A percentile compares a stretch with the other conserved stretches of the same genome.
phyloP scores from a whole-genome alignment of 768 basidiomycete species.

The Mycena alexandri region DNA sequence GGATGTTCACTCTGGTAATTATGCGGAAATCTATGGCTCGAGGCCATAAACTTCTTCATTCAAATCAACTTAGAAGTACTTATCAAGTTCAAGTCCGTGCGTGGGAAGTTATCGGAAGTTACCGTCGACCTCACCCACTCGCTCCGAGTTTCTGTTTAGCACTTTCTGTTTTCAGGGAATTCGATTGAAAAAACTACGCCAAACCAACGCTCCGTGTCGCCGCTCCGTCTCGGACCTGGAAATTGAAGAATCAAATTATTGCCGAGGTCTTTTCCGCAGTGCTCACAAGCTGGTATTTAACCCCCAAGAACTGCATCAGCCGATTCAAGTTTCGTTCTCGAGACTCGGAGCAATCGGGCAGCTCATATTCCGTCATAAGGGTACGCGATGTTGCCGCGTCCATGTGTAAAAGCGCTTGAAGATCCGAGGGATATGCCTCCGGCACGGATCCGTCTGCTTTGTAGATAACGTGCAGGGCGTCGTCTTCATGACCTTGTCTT shows the following conservation, averaged over 20 bases:
- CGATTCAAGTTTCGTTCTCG: conserved; percentile 53
- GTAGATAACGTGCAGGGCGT: conserved; percentile 60
- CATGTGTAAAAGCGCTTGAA: conserved; percentile 63
- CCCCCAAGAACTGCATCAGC: conserved; percentile 52
- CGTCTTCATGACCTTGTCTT: conserved; percentile 55
- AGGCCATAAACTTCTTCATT: too few relatives aligned
- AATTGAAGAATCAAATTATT: not conserved
- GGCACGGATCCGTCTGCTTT: conserved; percentile 63
- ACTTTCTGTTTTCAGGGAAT: too few relatives aligned
- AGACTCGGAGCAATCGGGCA: conserved; percentile 42
- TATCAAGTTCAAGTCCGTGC: too few relatives aligned
- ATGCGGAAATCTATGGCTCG: too few relatives aligned
- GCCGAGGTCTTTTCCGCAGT: too few relatives aligned
- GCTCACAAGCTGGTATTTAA: conserved; percentile 53
- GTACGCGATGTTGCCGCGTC: conserved; percentile 48
- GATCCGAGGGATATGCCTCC: conserved; percentile 62
- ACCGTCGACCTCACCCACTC: too few relatives aligned
- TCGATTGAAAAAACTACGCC: conserved; percentile 47
- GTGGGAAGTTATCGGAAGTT: too few relatives aligned
- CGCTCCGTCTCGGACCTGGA: conserved; percentile 30
- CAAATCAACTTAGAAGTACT: too few relatives aligned
- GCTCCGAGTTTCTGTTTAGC: too few relatives aligned
- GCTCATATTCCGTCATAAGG: conserved; percentile 49
- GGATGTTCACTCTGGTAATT: too few relatives aligned
- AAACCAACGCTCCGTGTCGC: conserved; percentile 27